Evolutionary conservation across 2,329 filamentous ascomycete species (phyloP).

Genomic region (Arthrobotrys megalospora): DNA sequence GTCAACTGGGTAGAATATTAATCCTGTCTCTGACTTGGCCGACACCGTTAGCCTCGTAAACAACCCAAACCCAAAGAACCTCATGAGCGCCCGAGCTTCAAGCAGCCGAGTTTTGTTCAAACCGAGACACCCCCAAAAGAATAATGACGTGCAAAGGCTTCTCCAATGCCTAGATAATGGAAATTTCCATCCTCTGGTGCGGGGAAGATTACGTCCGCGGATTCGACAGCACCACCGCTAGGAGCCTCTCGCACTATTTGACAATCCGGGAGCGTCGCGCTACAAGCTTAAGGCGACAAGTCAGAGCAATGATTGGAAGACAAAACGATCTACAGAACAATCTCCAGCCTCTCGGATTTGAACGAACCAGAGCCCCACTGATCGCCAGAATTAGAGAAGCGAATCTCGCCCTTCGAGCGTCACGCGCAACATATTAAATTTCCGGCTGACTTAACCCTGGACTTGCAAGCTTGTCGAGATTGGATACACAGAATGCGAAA

Average conservation of each 20-base stretch:
- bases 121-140: not conserved
- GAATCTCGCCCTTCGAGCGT: not conserved
- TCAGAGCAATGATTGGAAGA: not conserved
- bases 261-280: conserved; percentile 6
- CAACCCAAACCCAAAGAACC: too few relatives aligned
- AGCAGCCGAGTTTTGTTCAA: too few relatives aligned
- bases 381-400: conserved; percentile 10
- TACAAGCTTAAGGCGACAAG: not conserved
- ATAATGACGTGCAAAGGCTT: conserved; percentile 14
- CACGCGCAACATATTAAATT: not conserved
- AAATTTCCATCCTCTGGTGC: not conserved
- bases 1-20: too few relatives aligned
- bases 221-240: not conserved
- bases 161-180: not conserved
- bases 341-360: conserved; percentile 10
- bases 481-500: not conserved
- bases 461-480: too few relatives aligned
- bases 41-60: too few relatives aligned
- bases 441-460: not conserved
- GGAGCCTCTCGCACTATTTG: conserved; percentile 14
- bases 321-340: not conserved
- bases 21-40: too few relatives aligned
- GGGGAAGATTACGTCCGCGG: not conserved
- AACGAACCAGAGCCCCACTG: not conserved
- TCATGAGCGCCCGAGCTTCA: too few relatives aligned